Evolutionary conservation across 192 early-diverging fungal genomes (phyloP).

Genomic region (Obelidium mucronatum): DNA sequence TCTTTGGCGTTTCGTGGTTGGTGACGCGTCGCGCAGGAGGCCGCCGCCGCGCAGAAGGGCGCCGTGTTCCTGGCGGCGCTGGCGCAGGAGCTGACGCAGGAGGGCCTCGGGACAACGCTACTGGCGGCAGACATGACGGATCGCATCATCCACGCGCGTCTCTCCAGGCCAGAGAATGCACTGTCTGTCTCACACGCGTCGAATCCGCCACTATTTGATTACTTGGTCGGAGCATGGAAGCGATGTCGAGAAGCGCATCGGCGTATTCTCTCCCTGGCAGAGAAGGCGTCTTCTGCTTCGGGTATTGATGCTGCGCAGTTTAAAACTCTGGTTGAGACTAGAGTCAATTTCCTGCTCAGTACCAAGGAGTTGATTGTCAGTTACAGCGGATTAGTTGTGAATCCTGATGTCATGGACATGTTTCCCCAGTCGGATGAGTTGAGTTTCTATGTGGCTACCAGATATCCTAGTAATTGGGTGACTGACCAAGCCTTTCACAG

Average conservation of each 20-base stretch:
- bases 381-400: constrained; percentile 84
- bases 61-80: constrained; percentile 32
- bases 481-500: constrained; percentile 17
- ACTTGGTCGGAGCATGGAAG: constrained; percentile 50
- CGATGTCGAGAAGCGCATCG: constrained; percentile 38
- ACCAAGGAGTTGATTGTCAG: constrained; percentile 74
- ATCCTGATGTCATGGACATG: constrained; percentile 82
- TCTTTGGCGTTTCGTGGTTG: background rate
- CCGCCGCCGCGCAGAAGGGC: constrained; percentile 21
- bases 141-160: constrained; percentile 42
- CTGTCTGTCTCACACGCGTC: background rate
- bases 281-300: constrained; percentile 29
- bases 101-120: constrained; percentile 12
- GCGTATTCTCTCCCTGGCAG: constrained; percentile 51
- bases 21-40: constrained; percentile 17
- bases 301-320: constrained; percentile 31
- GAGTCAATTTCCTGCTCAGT: constrained; percentile 65
- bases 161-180: constrained; percentile 49
- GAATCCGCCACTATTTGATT: constrained; percentile 45
- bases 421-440: constrained; percentile 78
- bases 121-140: constrained; percentile 38
- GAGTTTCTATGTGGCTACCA: constrained; percentile 23
- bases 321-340: constrained; percentile 42
- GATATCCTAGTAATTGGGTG: background rate
- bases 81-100: constrained; percentile 34